A percentile compares a stretch with the other conserved stretches of the same genome.
Conservation (phyloP, 176 grass and related monocot genomes). For the Oryza punctata region DNA sequence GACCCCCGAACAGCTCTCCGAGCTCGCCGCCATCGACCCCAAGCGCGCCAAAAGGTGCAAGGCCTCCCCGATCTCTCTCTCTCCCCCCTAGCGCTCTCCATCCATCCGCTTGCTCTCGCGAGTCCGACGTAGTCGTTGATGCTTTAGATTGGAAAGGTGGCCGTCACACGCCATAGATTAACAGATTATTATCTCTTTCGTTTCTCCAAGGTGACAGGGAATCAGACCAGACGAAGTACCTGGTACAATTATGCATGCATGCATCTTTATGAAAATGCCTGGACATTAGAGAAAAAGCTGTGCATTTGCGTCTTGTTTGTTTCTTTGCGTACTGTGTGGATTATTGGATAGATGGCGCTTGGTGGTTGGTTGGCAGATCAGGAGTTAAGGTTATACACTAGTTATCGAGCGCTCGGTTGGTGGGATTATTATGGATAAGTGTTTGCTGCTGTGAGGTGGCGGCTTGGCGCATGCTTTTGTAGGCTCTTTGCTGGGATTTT, state of each 20-base stretch:
- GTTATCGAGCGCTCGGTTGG: conserved; percentile 39
- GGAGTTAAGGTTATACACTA: conserved; percentile 36
- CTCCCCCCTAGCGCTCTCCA: not conserved
- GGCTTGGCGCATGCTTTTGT: conserved; percentile 15
- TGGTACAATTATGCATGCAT: conserved; percentile 26
- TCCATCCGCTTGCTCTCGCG: not conserved
- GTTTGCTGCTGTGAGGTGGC: conserved; percentile 28
- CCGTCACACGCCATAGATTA: not conserved
- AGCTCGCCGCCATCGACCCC: conserved; percentile 85
- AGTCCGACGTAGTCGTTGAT: not conserved
- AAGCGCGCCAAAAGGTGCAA: conserved; percentile 90
- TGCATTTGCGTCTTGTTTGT: conserved; percentile 20
- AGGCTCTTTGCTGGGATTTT: not conserved
- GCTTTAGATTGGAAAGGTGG: conserved; percentile 8
- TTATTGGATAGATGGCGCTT: conserved; percentile 27
- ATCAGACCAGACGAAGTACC: conserved; percentile 5
- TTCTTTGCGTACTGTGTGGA: conserved; percentile 5
- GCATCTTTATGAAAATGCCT: conserved; percentile 20
- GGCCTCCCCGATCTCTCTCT: not conserved
- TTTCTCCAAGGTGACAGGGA: conserved; percentile 12
- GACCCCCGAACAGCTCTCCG: conserved; percentile 80
- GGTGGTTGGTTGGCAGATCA: conserved; percentile 32
- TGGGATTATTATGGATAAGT: conserved; percentile 45
- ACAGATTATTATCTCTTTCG: conserved; percentile 9
- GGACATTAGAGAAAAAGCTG: conserved; percentile 16